These are phyloP conservation scores for Verticillium dahliae DNA, from an alignment of 2,329 filamentous ascomycete genomes.

Conservation along the genomic window DNA sequence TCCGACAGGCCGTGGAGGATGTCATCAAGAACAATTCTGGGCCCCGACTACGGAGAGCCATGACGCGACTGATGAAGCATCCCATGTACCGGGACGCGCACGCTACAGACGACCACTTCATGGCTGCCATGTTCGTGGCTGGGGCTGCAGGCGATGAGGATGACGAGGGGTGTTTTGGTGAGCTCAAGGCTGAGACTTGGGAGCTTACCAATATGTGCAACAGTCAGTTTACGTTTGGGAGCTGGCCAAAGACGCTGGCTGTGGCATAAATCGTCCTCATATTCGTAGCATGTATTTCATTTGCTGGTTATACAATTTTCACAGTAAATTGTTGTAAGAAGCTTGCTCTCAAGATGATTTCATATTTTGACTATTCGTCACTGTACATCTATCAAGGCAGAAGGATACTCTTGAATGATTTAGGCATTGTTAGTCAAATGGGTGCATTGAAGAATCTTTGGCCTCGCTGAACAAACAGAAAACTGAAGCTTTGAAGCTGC, in stretches of 20 bases:
- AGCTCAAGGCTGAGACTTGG: slow-evolving; percentile 55
- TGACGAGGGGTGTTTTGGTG: slow-evolving; percentile 32
- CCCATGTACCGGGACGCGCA: slow-evolving; percentile 60
- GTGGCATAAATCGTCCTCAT: not conserved
- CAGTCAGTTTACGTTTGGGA: slow-evolving; percentile 49
- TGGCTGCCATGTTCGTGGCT: slow-evolving; percentile 57
- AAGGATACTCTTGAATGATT: too few species aligned
- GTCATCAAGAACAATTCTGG: slow-evolving; percentile 39
- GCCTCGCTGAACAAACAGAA: too few species aligned
- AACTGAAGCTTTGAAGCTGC: too few species aligned
- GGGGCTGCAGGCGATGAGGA: slow-evolving; percentile 44
- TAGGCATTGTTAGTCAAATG: too few species aligned
- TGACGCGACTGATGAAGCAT: slow-evolving; percentile 62
- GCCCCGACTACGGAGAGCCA: slow-evolving; percentile 43
- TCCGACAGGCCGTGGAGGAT: slow-evolving; percentile 59
- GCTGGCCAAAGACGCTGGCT: slow-evolving; percentile 14
- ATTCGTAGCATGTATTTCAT: not conserved
- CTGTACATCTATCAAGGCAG: too few species aligned
- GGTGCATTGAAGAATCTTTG: too few species aligned
- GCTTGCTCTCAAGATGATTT: too few species aligned
- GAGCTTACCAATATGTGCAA: slow-evolving; percentile 61
- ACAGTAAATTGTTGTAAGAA: too few species aligned
- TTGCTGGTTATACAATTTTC: not conserved
- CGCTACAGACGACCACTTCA: slow-evolving; percentile 65
- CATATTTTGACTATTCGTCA: too few species aligned